Base-by-base conservation (phyloP, 371 early-diverging fungal species). In the Choanephora cucurbitarum region DNA sequence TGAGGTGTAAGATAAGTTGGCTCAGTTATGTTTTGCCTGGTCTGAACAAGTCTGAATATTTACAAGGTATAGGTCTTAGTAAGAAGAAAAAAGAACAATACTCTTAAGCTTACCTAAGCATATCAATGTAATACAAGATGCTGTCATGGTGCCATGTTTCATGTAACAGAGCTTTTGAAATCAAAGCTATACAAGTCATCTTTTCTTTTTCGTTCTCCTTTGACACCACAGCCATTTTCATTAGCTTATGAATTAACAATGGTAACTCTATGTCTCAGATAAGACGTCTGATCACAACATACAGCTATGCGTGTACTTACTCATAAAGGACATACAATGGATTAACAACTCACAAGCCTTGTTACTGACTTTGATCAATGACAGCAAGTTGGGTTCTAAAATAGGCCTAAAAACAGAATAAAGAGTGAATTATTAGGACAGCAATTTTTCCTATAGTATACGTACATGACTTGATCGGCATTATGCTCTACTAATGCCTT, bases 131-230 rank as follows among this genome's bases (percentile, higher is more conserved):
- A 3, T 32, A n/a, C 14, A 60, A 19, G 1, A 60, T 49, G 24
- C 60, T 53, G 15, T 48, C 24, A 19, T 28, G 23, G 4, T 32
- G 13, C 60, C 60, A 60, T 24, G 6, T 8, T 0, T 31, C 43
- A n/a, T 60, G 37, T n/a, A 60, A 44, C 5, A 60, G 33, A 0
- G 44, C 60, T 37, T 60, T 60, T 19, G 60, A 47, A 24, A 60
- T 60, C 5, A 60, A 49, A 34, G 60, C 54, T 11, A 49, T 42
- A 33, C 37, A 60, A 22, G 32, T 39, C 47, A 60, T 48, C 18
- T 28, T 58, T 22, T 58, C 52, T 41, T 41, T 40, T 40, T 47
- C 43, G 9, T 33, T 42, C 6, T 48, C 42, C 18, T 19, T 24
- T 2, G 23, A 31, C 9, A 17, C 37, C 10, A 15, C 15, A 2